These are phyloP conservation scores for Mortierella sp. DNA, from an alignment of 371 early-diverging fungal species.

Conservation along the genomic window DNA sequence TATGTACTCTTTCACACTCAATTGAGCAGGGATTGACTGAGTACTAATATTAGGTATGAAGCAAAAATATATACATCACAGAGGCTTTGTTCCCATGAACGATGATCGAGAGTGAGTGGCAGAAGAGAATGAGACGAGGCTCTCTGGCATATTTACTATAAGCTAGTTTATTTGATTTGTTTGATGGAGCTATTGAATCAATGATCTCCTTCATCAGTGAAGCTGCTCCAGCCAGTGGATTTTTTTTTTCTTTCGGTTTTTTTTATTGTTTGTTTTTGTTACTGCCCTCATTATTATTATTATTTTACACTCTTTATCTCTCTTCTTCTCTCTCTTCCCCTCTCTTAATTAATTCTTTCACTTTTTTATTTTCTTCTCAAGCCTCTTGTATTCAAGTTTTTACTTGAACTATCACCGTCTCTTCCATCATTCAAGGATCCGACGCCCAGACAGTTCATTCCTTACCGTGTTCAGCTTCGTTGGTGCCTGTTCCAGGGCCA, in stretches of 20 bases:
- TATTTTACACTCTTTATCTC: not conserved
- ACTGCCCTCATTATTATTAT: not conserved
- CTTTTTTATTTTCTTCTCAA: not conserved
- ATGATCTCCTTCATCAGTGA: not conserved
- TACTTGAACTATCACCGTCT: not conserved
- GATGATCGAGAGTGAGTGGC: not conserved
- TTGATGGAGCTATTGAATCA: conserved; percentile 5
- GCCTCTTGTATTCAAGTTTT: conserved; percentile 7
- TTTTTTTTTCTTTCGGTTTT: not conserved
- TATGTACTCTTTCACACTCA: no score
- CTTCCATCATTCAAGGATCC: conserved; percentile 21
- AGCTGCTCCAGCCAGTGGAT: not conserved
- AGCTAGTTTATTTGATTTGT: not conserved
- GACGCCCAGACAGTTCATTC: conserved; percentile 1
- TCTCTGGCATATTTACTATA: not conserved
- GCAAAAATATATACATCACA: no score
- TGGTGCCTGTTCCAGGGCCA: conserved; percentile 55
- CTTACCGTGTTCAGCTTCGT: conserved; percentile 10
- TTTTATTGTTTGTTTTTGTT: not conserved
- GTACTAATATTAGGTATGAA: no score
- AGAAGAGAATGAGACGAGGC: not conserved
- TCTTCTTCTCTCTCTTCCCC: not conserved
- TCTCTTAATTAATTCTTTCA: not conserved
- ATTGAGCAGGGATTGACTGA: not conserved
- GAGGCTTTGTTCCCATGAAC: not conserved